phyloP scores from a whole-genome alignment of 371 early-diverging fungal genomes.

The Phascolomyces articulosus region DNA sequence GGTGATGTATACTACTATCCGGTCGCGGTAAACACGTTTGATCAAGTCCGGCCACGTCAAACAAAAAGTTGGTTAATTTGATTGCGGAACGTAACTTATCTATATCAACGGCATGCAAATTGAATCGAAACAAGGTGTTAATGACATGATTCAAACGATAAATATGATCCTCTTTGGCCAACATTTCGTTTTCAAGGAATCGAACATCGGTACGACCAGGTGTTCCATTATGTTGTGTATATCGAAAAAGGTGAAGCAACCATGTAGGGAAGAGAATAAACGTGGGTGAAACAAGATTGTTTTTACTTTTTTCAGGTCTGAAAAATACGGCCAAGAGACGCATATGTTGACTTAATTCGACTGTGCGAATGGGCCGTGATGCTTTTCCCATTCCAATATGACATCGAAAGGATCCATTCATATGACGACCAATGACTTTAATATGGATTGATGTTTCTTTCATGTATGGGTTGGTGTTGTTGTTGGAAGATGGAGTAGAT shows the following conservation, averaged over 20 bases:
- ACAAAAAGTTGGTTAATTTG: conserved; percentile 38
- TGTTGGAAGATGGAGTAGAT: conserved; percentile 9
- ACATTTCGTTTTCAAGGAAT: conserved; percentile 40
- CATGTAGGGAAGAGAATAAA: conserved; percentile 53
- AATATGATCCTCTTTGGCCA: conserved; percentile 52
- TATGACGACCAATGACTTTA: conserved; percentile 48
- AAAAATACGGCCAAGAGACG: conserved; percentile 46
- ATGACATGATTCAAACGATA: conserved; percentile 50
- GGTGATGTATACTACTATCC: conserved; percentile 17
- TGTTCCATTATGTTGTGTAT: conserved; percentile 38
- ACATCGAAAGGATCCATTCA: conserved; percentile 47
- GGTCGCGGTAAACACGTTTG: conserved; percentile 37
- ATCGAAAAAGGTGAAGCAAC: conserved; percentile 48
- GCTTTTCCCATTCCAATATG: conserved; percentile 50
- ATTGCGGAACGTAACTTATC: conserved; percentile 26
- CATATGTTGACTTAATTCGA: conserved; percentile 44
- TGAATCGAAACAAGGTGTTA: conserved; percentile 50
- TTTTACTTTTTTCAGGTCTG: conserved; percentile 38
- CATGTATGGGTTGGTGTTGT: conserved; percentile 16
- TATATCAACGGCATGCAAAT: conserved; percentile 35
- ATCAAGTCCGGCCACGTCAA: conserved; percentile 40
- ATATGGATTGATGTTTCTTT: conserved; percentile 37
- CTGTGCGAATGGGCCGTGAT: conserved; percentile 41
- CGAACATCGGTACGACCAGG: conserved; percentile 52
- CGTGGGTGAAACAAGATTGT: conserved; percentile 34